Conservation (phyloP, 2,329 filamentous ascomycete genomes). For the Nemania bipapillata region DNA sequence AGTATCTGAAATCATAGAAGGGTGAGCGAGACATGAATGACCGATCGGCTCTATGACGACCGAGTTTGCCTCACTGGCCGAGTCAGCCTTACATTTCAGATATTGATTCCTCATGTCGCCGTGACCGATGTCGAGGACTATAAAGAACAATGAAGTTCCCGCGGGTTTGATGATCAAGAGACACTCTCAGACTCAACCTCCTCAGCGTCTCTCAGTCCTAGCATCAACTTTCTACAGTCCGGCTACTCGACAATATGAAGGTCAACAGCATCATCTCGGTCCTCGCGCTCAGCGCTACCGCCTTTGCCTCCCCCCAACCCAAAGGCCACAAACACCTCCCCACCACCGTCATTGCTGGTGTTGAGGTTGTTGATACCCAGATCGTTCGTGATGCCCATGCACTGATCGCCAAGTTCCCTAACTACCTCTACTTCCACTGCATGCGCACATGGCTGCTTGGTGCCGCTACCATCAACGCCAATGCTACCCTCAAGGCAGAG, state of each 20-base stretch:
- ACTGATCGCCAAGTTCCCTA: constrained; percentile 33
- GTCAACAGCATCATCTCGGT: constrained; percentile 30
- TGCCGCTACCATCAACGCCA: constrained; percentile 34
- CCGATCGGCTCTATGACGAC: neutral
- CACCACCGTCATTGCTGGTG: constrained; percentile 34
- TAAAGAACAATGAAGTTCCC: constrained; percentile 15
- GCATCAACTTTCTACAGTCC: neutral
- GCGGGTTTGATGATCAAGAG: neutral
- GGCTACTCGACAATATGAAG: constrained; percentile 33
- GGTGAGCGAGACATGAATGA: neutral
- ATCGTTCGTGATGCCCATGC: constrained; percentile 35
- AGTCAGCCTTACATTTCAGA: neutral
- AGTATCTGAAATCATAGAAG: constrained; percentile 33
- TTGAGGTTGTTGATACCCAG: constrained; percentile 38
- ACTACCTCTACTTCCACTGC: constrained; percentile 35
- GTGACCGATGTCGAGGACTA: constrained; percentile 7
- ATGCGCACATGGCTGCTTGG: constrained; percentile 34
- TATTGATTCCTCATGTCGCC: neutral
- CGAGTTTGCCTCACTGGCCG: constrained; percentile 1
- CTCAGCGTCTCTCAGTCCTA: neutral
- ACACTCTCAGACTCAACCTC: neutral
- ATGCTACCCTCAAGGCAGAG: constrained; percentile 31
- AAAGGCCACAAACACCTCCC: constrained; percentile 23
- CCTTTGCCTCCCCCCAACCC: constrained; percentile 24
- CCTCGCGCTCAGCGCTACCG: constrained; percentile 29